phyloP scores from a whole-genome alignment of 768 basidiomycete species.

The Termitomyces sp. region DNA sequence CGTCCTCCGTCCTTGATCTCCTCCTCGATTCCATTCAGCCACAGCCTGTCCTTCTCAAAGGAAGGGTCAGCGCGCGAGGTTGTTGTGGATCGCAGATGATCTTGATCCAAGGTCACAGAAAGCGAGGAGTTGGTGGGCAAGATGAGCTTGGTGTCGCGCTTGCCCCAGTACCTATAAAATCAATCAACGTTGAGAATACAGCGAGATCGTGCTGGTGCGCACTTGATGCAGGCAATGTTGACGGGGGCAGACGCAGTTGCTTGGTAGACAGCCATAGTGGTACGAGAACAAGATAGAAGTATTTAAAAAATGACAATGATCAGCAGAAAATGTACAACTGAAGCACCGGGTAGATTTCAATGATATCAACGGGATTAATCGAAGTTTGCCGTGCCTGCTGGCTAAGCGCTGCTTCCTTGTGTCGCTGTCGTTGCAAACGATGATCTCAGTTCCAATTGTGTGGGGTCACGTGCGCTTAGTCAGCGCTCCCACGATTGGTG shows the following conservation, averaged over 20 bases:
- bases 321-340: constrained; percentile 5
- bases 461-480: constrained; percentile 15
- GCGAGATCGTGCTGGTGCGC: constrained; percentile 13
- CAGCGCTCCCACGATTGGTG: constrained; percentile 15
- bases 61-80: constrained; percentile 80
- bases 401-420: not conserved
- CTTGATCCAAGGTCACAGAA: constrained; percentile 96
- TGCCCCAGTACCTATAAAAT: constrained; percentile 91
- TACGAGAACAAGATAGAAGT: constrained; percentile 15
- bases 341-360: constrained; percentile 2
- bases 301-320: constrained; percentile 9
- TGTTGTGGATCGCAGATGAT: constrained; percentile 91
- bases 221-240: constrained; percentile 99
- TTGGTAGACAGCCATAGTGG: constrained; percentile 62
- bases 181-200: constrained; percentile 3
- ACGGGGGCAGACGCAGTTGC: constrained; percentile 92
- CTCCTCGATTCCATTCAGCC: constrained; percentile 94
- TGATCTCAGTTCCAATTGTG: not conserved
- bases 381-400: not conserved
- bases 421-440: not conserved
- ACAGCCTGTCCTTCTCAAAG: constrained; percentile 76
- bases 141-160: constrained; percentile 92
- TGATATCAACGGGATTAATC: not conserved
- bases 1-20: constrained; percentile 80
- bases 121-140: constrained; percentile 97